These are phyloP conservation scores for Nannochloris sp. DNA, from an alignment of 139 green algal genomes.

Conservation along the genomic window DNA sequence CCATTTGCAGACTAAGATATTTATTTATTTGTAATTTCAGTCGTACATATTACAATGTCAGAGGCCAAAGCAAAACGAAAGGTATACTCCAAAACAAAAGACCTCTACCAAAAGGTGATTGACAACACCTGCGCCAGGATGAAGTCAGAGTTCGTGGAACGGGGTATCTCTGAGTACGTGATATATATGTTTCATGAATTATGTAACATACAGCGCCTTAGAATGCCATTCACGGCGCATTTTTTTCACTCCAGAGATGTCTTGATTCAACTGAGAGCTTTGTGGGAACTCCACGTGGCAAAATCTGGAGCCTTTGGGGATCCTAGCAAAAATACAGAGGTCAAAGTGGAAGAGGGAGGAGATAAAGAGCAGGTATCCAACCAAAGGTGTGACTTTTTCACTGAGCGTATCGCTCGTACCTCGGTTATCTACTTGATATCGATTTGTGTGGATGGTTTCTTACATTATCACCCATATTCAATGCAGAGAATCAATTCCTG, in stretches of 20 bases:
- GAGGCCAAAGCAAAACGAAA: no score
- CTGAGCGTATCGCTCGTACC: no score
- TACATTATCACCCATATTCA: no score
- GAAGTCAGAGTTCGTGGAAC: slow-evolving; percentile 55
- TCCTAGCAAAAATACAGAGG: slow-evolving; percentile 5
- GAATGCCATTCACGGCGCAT: not conserved
- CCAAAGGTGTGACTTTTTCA: no score
- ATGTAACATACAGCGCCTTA: not conserved
- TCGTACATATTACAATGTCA: no score
- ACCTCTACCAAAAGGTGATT: slow-evolving; percentile 36
- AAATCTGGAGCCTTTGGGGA: slow-evolving; percentile 35
- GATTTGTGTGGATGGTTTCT: no score
- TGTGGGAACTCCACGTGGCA: slow-evolving; percentile 48
- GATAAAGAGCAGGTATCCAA: not conserved
- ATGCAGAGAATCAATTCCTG: no score
- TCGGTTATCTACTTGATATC: no score
- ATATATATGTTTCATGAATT: not conserved
- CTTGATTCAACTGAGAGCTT: slow-evolving; percentile 39
- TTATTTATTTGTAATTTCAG: not conserved
- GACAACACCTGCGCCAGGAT: slow-evolving; percentile 59
- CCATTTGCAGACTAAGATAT: slow-evolving; percentile 4
- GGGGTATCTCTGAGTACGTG: slow-evolving; percentile 62
- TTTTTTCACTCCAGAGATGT: slow-evolving; percentile 32
- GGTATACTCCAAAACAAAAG: no score
- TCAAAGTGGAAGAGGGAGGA: slow-evolving; percentile 7